These are phyloP conservation scores for Jaltomata sinuosa DNA, from an alignment of 257 asterid genomes.

Conservation along the genomic window DNA sequence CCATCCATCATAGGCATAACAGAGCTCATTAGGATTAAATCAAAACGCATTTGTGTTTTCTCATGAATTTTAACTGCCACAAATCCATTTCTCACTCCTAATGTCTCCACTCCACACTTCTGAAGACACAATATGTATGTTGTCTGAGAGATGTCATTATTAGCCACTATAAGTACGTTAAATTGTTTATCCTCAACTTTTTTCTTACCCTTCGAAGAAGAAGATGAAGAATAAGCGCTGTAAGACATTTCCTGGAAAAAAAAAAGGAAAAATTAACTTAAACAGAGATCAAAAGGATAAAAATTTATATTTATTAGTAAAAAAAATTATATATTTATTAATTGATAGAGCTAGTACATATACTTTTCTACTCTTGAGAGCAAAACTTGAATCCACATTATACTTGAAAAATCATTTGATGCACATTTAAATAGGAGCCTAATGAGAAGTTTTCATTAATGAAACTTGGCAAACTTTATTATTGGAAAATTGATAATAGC, in stretches of 20 bases:
- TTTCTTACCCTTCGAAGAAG: background rate
- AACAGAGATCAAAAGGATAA: no score
- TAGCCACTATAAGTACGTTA: background rate
- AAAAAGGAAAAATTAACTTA: background rate
- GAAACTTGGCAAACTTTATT: background rate
- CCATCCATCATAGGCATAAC: background rate
- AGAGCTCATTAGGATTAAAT: no score
- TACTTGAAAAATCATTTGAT: background rate
- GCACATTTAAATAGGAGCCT: background rate
- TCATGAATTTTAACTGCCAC: no score
- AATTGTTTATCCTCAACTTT: background rate
- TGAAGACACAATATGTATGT: no score
- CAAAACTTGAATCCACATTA: background rate
- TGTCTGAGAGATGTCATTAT: background rate
- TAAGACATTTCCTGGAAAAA: background rate
- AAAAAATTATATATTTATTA: background rate
- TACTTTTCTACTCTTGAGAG: background rate
- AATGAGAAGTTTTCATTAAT: background rate
- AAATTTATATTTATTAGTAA: no score
- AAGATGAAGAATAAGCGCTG: no score
- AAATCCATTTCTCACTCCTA: no score
- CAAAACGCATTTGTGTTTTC: no score
- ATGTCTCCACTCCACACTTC: no score
- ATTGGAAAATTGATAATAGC: background rate
- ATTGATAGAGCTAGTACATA: background rate